Conservation (phyloP, 257 asterid genomes). For the Haberlea rhodopensis region DNA sequence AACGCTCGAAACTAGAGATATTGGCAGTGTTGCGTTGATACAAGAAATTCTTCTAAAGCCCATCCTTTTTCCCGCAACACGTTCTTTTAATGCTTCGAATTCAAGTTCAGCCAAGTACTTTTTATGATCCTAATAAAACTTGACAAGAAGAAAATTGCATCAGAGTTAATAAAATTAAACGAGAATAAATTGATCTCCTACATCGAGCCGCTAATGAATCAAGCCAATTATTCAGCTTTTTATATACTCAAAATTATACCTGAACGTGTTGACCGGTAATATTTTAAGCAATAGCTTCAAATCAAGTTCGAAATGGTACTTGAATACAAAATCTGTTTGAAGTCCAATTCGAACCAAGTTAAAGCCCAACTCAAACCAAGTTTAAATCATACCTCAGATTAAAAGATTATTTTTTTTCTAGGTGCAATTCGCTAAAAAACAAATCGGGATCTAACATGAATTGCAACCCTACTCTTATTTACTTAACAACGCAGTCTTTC, state of each 20-base stretch:
- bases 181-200: background rate
- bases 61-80: constrained; percentile 62
- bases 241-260: background rate
- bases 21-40: constrained; percentile 79
- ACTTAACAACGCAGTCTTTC: background rate
- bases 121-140: constrained; percentile 92
- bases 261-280: background rate
- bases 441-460: no score
- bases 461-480: no score
- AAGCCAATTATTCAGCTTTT: background rate
- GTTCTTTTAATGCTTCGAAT: constrained; percentile 76
- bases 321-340: no score
- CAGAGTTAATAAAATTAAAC: constrained; percentile 26
- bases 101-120: constrained; percentile 83
- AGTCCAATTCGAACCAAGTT: no score
- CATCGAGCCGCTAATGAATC: background rate
- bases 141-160: constrained; percentile 62
- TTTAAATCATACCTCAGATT: no score
- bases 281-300: background rate
- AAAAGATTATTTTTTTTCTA: no score
- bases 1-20: constrained; percentile 41
- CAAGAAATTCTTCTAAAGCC: constrained; percentile 83
- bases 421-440: no score
- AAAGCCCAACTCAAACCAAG: no score
- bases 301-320: background rate